Conservation (phyloP, 345 rosid genomes). For the Punica granatum region DNA sequence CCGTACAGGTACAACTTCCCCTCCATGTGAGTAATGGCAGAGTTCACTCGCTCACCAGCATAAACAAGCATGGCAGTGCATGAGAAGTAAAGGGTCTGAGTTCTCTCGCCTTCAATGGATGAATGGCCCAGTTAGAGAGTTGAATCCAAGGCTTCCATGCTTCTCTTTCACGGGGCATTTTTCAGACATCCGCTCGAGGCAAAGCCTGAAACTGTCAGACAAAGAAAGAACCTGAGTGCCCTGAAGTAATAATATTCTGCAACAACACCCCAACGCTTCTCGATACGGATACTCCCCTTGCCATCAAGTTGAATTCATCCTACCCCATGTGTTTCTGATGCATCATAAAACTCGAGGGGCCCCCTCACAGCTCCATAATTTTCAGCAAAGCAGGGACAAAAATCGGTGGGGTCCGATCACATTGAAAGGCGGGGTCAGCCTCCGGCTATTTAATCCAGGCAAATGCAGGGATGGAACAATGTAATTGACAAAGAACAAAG, state of each 20-base stretch:
- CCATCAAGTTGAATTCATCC: neutral
- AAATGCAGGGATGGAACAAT: neutral
- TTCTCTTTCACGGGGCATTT: slow-evolving; percentile 3
- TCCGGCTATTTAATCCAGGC: neutral
- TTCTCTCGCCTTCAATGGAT: neutral
- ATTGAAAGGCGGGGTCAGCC: neutral
- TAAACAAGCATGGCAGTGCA: neutral
- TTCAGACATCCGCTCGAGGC: slow-evolving; percentile 3
- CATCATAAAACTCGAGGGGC: neutral
- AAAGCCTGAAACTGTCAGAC: slow-evolving; percentile 11
- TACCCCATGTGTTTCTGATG: neutral
- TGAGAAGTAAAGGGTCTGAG: neutral
- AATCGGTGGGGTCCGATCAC: neutral
- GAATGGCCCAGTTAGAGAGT: neutral
- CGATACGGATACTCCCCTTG: neutral
- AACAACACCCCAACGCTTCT: neutral
- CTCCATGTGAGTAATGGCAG: neutral
- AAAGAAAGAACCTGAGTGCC: neutral
- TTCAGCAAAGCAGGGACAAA: neutral
- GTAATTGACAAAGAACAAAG: too few species aligned
- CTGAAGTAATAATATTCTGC: neutral
- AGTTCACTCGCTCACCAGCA: neutral
- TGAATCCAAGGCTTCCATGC: neutral
- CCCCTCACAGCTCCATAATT: neutral
- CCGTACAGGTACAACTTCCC: too few species aligned